Conservation (phyloP, 371 early-diverging fungal genomes). For the Scutellospora calospora region DNA sequence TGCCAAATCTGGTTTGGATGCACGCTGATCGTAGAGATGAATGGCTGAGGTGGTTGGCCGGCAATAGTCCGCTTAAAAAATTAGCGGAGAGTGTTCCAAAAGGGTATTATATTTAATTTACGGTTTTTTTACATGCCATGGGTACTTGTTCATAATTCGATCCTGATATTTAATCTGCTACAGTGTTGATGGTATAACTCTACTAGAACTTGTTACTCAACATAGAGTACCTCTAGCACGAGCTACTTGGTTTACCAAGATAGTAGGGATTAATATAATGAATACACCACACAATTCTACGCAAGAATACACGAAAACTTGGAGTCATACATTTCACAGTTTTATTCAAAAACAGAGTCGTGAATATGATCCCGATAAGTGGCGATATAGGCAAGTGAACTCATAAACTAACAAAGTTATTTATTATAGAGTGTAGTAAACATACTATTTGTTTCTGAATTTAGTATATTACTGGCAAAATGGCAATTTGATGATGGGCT, state of each 20-base stretch:
- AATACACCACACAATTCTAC: background rate
- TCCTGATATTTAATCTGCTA: slow-evolving; percentile 43
- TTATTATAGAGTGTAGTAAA: background rate
- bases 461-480: slow-evolving; percentile 68
- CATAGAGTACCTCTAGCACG: slow-evolving; percentile 72
- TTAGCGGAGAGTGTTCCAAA: slow-evolving; percentile 19
- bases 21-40: background rate
- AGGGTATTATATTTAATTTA: background rate
- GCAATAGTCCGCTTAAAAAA: slow-evolving; percentile 9
- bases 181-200: slow-evolving; percentile 72
- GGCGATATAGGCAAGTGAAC: slow-evolving; percentile 28
- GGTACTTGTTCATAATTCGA: background rate
- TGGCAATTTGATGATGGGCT: slow-evolving; percentile 81
- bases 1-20: background rate
- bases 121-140: too few species aligned
- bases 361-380: slow-evolving; percentile 9
- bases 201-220: slow-evolving; percentile 67
- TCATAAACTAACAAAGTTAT: background rate
- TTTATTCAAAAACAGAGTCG: background rate
- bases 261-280: slow-evolving; percentile 54
- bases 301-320: slow-evolving; percentile 61
- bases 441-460: background rate
- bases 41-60: slow-evolving; percentile 8
- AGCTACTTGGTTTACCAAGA: slow-evolving; percentile 81
- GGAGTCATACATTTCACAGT: slow-evolving; percentile 47